Base-by-base conservation (phyloP, 2,329 filamentous ascomycete species). In the Ceratocystis albifundus region DNA sequence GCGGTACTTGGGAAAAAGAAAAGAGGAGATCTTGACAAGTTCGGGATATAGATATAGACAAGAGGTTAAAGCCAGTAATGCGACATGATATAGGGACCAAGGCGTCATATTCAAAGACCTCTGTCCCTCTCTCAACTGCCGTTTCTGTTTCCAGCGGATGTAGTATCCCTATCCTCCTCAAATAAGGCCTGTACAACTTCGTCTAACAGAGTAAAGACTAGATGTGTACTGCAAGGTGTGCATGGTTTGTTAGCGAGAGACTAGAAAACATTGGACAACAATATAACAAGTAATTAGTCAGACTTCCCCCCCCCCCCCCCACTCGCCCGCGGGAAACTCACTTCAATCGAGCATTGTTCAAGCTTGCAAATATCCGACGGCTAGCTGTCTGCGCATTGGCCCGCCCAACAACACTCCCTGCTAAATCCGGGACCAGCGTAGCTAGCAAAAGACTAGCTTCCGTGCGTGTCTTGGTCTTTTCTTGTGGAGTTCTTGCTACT, bases 291-390 rank as follows among this genome's bases (percentile, higher is more conserved):
- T 8, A 25, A 10, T 10, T 10, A 1, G n/a, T n/a, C n/a, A n/a
- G n/a, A n/a, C n/a, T n/a, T n/a, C n/a, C n/a, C n/a, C n/a, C n/a
- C n/a, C n/a, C n/a, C n/a, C n/a, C n/a, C n/a, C n/a, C n/a, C n/a
- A n/a, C n/a, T n/a, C n/a, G n/a, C n/a, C n/a, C n/a, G n/a, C n/a
- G n/a, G n/a, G 4, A 17, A 57, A 84, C 87, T 80, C 78, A 92
- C 88, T 97, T 96, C 70, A 99, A 79, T 70, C 90, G 82, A 67
- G 85, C 82, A 76, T 97, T 99, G 75, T 99, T 99, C 71, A 97
- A 79, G 59, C 89, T 91, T 8, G 91, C 92, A 78, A 95, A 90
- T 61, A 97, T 84, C 72, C 92, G 88, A 71, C 93, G 83, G 69
- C 91, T 92, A 25, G 94, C 94, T 66, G 88, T 88, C 74, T 95